These are phyloP conservation scores for Hypoxylon subgilvum DNA, from an alignment of 495 filamentous ascomycete genomes.

Conservation along the genomic window DNA sequence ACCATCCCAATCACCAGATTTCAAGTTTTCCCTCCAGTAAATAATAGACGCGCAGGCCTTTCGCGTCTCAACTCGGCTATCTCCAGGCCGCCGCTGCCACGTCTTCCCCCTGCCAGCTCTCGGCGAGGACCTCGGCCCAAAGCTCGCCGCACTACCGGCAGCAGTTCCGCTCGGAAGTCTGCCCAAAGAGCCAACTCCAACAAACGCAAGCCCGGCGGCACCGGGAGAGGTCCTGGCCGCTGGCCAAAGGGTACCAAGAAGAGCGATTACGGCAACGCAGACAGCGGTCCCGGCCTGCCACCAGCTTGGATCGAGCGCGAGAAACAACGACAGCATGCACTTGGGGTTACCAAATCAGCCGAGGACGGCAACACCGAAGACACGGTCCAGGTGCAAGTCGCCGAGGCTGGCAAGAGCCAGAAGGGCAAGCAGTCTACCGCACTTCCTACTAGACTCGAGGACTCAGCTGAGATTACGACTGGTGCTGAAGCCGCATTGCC, in stretches of 20 bases:
- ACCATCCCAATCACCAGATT: constrained; percentile 79
- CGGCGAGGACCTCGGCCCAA: constrained; percentile 36
- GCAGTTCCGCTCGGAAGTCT: constrained; percentile 20
- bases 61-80: constrained; percentile 41
- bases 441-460: constrained; percentile 31
- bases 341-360: constrained; percentile 35
- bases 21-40: constrained; percentile 83
- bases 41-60: constrained; percentile 45
- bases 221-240: constrained; percentile 56
- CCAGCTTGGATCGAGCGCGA: constrained; percentile 53
- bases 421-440: constrained; percentile 39
- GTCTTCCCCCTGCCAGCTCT: constrained; percentile 25
- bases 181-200: constrained; percentile 42
- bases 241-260: constrained; percentile 65
- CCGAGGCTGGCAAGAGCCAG: constrained; percentile 42
- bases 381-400: constrained; percentile 49
- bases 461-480: constrained; percentile 14
- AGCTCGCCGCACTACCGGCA: constrained; percentile 33
- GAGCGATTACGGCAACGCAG: constrained; percentile 62
- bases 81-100: constrained; percentile 38
- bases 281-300: constrained; percentile 61
- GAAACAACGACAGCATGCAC: constrained; percentile 33
- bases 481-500: constrained; percentile 10
- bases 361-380: constrained; percentile 45
- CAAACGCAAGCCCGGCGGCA: constrained; percentile 59